Percentiles rank a stretch among this genome's conserved stretches.
These are phyloP conservation scores for Syzygium syzygioides DNA, from an alignment of 441 rosid genomes.

Conservation along the genomic window DNA sequence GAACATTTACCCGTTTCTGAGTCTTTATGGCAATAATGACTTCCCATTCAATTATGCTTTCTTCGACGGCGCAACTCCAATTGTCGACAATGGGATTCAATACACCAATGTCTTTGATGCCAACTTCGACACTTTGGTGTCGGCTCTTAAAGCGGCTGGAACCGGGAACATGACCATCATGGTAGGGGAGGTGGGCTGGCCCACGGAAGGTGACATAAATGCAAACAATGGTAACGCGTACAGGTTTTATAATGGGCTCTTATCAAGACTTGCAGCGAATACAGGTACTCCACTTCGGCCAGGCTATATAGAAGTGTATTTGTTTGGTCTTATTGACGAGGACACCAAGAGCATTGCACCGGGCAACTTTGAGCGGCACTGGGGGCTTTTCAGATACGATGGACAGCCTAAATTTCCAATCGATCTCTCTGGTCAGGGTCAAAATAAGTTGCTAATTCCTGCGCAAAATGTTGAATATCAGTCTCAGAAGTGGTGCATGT, in stretches of 20 bases:
- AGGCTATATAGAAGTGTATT: slow-evolving; percentile 66
- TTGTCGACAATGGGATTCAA: slow-evolving; percentile 46
- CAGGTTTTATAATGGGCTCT: slow-evolving; percentile 68
- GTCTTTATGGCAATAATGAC: slow-evolving; percentile 62
- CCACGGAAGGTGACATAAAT: slow-evolving; percentile 81
- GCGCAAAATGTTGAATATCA: slow-evolving; percentile 59
- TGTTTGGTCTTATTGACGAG: slow-evolving; percentile 79
- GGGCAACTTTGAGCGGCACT: slow-evolving; percentile 89
- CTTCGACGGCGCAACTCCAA: slow-evolving; percentile 59
- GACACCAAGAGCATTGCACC: slow-evolving; percentile 86
- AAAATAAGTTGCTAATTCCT: slow-evolving; percentile 47
- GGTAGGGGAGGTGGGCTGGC: slow-evolving; percentile 98
- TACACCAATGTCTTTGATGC: slow-evolving; percentile 92
- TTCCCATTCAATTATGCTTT: slow-evolving; percentile 88
- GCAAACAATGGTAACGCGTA: slow-evolving; percentile 57
- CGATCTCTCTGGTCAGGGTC: slow-evolving; percentile 61
- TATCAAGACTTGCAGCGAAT: slow-evolving; percentile 47
- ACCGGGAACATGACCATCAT: slow-evolving; percentile 52
- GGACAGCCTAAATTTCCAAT: slow-evolving; percentile 75
- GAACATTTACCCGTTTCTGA: slow-evolving; percentile 88
- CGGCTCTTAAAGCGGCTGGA: slow-evolving; percentile 53
- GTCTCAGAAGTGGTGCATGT: slow-evolving; percentile 59
- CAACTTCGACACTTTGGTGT: slow-evolving; percentile 76
- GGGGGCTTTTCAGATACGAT: slow-evolving; percentile 87
- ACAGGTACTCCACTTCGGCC: slow-evolving; percentile 79